These are phyloP conservation scores for Pichia sp. DNA, from an alignment of 1,139 yeast species.

Conservation along the genomic window DNA sequence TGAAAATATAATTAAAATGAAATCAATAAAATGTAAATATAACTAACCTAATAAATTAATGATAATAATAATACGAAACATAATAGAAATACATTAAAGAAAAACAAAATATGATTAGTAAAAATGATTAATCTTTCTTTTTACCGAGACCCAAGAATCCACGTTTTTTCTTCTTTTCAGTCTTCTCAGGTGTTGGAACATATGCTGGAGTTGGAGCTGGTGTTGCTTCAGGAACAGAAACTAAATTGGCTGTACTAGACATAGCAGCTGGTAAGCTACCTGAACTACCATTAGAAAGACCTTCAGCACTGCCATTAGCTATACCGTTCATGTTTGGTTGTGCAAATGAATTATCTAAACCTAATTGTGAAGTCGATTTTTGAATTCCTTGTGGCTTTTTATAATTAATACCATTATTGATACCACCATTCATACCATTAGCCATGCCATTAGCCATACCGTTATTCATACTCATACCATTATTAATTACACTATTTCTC, in stretches of 20 bases:
- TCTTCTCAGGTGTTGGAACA: conserved; percentile 14
- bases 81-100: conserved; percentile 21
- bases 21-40: not conserved
- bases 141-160: conserved; percentile 17
- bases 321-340: conserved; percentile 6
- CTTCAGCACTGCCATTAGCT: conserved; percentile 4
- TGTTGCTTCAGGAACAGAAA: conserved; percentile 29
- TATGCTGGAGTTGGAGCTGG: conserved; percentile 29
- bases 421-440: not conserved
- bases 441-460: not conserved
- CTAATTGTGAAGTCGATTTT: conserved; percentile 7
- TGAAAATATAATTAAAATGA: not conserved
- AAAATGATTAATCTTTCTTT: conserved; percentile 14
- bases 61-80: not conserved
- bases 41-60: not conserved
- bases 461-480: not conserved
- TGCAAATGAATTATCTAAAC: conserved; percentile 6
- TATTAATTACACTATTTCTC: not conserved
- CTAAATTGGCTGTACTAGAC: conserved; percentile 13
- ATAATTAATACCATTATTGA: not conserved
- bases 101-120: conserved; percentile 10
- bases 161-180: conserved; percentile 23
- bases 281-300: conserved; percentile 11
- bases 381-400: conserved; percentile 1
- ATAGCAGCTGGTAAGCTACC: conserved; percentile 8